These are phyloP conservation scores for Penicillium nordicum DNA, from an alignment of 2,329 filamentous ascomycete genomes.

Conservation along the genomic window DNA sequence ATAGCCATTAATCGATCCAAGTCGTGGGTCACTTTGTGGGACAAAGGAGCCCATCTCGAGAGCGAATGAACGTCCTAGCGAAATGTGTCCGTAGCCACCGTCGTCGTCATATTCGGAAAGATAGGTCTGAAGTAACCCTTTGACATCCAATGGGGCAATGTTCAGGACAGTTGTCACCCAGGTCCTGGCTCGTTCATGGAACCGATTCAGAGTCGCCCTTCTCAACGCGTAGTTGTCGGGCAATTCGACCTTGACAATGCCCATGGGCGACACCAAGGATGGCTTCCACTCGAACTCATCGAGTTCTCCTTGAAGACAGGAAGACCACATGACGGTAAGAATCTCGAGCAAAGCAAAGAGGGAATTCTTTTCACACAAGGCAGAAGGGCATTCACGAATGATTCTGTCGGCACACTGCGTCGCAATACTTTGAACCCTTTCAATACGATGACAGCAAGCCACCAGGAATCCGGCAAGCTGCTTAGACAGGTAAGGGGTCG, in stretches of 20 bases:
- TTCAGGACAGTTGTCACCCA: constrained; percentile 82
- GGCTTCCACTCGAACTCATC: constrained; percentile 88
- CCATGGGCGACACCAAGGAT: constrained; percentile 71
- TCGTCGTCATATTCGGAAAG: constrained; percentile 93
- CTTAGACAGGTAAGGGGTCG: constrained; percentile 83
- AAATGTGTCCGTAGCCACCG: constrained; percentile 84
- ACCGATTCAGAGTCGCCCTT: constrained; percentile 69
- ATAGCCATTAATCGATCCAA: constrained; percentile 73
- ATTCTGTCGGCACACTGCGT: constrained; percentile 80
- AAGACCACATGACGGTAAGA: constrained; percentile 89
- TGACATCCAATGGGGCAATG: constrained; percentile 86
- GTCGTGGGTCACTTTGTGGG: constrained; percentile 77
- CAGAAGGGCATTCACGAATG: constrained; percentile 78
- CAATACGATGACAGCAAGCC: constrained; percentile 88
- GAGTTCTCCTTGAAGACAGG: constrained; percentile 89
- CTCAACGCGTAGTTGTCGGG: constrained; percentile 88
- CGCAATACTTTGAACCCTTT: constrained; percentile 84
- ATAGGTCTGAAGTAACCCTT: constrained; percentile 89
- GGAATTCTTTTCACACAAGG: constrained; percentile 83
- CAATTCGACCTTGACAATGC: constrained; percentile 79
- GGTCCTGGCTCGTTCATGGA: constrained; percentile 70
- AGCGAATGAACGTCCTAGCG: constrained; percentile 88
- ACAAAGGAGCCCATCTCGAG: constrained; percentile 86
- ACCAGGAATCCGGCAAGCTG: constrained; percentile 84
- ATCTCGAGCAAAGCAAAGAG: constrained; percentile 91